Evolutionary conservation across 2,329 filamentous ascomycete species (phyloP).

Genomic region (Aspergillus hiratsukae): DNA sequence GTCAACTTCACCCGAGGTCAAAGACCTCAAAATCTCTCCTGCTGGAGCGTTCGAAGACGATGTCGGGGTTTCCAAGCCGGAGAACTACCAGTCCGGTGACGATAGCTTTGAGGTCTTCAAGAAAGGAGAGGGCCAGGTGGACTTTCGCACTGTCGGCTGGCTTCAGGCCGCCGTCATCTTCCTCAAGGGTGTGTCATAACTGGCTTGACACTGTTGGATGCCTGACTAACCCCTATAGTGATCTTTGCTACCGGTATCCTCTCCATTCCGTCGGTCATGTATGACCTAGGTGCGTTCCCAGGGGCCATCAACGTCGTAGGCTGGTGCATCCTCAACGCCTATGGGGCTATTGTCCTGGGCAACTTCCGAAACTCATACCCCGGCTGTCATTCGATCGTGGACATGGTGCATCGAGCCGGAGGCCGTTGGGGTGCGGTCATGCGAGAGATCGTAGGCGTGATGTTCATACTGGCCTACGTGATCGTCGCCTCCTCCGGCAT

Average conservation of each 20-base stretch:
- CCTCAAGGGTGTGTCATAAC: slow-evolving; percentile 38
- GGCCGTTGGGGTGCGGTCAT: slow-evolving; percentile 38
- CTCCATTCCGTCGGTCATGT: slow-evolving; percentile 17
- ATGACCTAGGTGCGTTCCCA: slow-evolving; percentile 13
- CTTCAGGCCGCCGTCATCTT: slow-evolving; percentile 50
- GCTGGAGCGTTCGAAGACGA: slow-evolving; percentile 11
- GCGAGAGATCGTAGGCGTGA: slow-evolving; percentile 50
- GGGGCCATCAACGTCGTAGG: slow-evolving; percentile 15
- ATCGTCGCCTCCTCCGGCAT: slow-evolving; percentile 56
- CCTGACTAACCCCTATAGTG: slow-evolving; percentile 10
- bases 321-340: slow-evolving; percentile 41
- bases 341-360: slow-evolving; percentile 43
- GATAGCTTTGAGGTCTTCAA: slow-evolving; percentile 47
- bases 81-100: slow-evolving; percentile 18
- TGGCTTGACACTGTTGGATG: not conserved
- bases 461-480: slow-evolving; percentile 57
- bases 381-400: slow-evolving; percentile 50
- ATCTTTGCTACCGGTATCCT: slow-evolving; percentile 24
- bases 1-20: slow-evolving; percentile 1
- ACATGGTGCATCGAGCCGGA: slow-evolving; percentile 57
- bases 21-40: slow-evolving; percentile 8
- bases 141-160: slow-evolving; percentile 54
- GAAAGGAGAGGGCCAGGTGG: slow-evolving; percentile 43
- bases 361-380: slow-evolving; percentile 50
- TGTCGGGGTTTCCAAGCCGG: slow-evolving; percentile 20